Percentiles rank a stretch among this genome's conserved stretches.
These are phyloP conservation scores for Blastocrithidia nonstop DNA, from an alignment of 208 protist genomes.

Conservation along the genomic window DNA sequence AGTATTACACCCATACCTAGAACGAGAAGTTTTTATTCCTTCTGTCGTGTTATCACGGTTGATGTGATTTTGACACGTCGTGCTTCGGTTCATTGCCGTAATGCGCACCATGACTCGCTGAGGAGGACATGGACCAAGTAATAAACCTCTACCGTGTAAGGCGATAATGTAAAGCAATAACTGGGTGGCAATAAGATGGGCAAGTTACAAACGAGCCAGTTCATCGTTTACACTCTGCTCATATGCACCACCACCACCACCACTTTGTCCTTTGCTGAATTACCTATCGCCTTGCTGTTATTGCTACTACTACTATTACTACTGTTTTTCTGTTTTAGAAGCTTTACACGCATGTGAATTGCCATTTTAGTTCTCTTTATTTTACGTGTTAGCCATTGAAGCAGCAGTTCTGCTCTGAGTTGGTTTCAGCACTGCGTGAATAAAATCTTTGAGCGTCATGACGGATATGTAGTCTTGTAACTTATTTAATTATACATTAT, in stretches of 20 bases:
- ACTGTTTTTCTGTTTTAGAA: no score
- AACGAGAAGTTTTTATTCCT: no score
- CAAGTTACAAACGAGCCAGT: constrained; percentile 37
- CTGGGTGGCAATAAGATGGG: constrained; percentile 46
- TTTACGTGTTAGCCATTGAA: no score
- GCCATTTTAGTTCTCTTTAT: no score
- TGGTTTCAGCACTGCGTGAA: constrained; percentile 28
- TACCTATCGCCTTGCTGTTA: no score
- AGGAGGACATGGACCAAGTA: constrained; percentile 60
- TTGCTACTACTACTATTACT: no score
- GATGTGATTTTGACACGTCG: neutral
- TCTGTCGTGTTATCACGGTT: neutral
- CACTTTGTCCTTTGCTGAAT: no score
- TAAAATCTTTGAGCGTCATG: constrained; percentile 65
- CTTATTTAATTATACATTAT: constrained; percentile 26
- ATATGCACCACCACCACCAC: constrained; percentile 3
- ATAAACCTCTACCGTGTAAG: constrained; percentile 60
- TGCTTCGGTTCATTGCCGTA: constrained; percentile 8
- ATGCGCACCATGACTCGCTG: constrained; percentile 55
- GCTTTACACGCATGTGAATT: no score
- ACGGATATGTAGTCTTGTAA: constrained; percentile 21
- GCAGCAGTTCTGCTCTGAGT: no score
- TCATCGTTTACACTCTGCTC: constrained; percentile 14
- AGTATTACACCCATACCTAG: no score
- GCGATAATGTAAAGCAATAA: constrained; percentile 48